Evolutionary conservation across 805 yeast species (phyloP).

Genomic region (Citeromyces matritensis): DNA sequence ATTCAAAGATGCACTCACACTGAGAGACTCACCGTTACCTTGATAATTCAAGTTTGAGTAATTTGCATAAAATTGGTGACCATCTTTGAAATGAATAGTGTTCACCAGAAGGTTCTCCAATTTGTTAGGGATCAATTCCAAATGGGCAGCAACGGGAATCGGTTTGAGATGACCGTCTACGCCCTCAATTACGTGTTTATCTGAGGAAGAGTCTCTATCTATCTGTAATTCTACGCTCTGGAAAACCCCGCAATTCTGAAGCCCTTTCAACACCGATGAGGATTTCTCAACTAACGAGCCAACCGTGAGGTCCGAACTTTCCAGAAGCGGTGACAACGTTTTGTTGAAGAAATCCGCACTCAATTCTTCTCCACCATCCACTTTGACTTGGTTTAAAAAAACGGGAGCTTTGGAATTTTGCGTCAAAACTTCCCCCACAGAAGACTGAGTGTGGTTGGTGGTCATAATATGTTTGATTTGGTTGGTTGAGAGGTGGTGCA

Average conservation of each 20-base stretch:
- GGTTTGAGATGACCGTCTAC: constrained; percentile 7
- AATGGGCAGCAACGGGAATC: constrained; percentile 14
- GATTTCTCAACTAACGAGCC: constrained; percentile 18
- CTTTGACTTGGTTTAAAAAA: constrained; percentile 12
- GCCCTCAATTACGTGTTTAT: neutral
- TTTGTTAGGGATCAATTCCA: constrained; percentile 16
- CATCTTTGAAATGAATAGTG: constrained; percentile 17
- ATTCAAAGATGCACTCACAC: constrained; percentile 30
- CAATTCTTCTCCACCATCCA: constrained; percentile 14
- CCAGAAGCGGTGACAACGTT: constrained; percentile 26
- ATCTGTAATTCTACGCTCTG: constrained; percentile 9
- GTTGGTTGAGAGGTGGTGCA: neutral
- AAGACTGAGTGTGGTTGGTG: neutral
- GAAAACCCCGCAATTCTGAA: constrained; percentile 13
- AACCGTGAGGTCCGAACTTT: constrained; percentile 21
- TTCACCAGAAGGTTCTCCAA: constrained; percentile 16
- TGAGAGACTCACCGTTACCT: constrained; percentile 55
- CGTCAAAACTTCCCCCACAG: neutral
- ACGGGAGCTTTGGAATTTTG: constrained; percentile 8
- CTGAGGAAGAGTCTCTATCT: constrained; percentile 5
- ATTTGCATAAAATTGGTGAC: constrained; percentile 16
- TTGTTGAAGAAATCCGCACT: constrained; percentile 28
- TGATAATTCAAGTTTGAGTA: constrained; percentile 33
- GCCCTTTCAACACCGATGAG: constrained; percentile 7
- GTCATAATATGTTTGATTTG: neutral